These are phyloP conservation scores for Maudiozyma turicensis DNA, from an alignment of 805 yeast genomes.

Conservation along the genomic window DNA sequence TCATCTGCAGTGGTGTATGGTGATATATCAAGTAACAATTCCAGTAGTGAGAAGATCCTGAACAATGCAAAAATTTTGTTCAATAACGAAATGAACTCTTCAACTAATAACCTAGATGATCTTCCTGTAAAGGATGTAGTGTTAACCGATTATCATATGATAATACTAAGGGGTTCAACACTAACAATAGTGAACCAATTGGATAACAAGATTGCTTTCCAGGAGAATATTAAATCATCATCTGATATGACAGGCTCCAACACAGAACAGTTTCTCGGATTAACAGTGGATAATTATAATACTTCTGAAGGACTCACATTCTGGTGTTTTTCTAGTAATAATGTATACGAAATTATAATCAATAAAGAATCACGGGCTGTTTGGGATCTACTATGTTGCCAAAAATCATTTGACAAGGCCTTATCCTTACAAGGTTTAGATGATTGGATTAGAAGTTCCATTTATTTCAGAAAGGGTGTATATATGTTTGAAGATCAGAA, in stretches of 20 bases:
- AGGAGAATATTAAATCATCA: conserved; percentile 28
- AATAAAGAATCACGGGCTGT: conserved; percentile 62
- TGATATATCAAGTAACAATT: conserved; percentile 8
- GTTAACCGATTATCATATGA: conserved; percentile 45
- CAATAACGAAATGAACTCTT: conserved; percentile 24
- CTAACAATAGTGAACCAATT: conserved; percentile 42
- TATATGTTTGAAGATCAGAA: conserved; percentile 30
- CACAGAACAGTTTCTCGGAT: conserved; percentile 35
- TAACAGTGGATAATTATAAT: conserved; percentile 39
- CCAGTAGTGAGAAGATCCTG: conserved; percentile 10
- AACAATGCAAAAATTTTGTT: conserved; percentile 33
- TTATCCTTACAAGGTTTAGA: conserved; percentile 32
- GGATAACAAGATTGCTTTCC: conserved; percentile 38
- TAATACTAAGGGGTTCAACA: conserved; percentile 37
- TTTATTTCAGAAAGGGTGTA: conserved; percentile 48
- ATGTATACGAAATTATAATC: conserved; percentile 63
- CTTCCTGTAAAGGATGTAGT: conserved; percentile 31
- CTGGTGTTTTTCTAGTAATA: conserved; percentile 61
- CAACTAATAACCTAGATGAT: background rate
- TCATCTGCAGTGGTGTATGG: conserved; percentile 40
- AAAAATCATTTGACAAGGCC: conserved; percentile 56
- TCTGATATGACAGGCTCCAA: conserved; percentile 16
- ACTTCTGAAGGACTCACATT: conserved; percentile 37
- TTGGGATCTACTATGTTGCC: conserved; percentile 56
- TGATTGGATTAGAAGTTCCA: conserved; percentile 36